Conservation (phyloP, 2,329 filamentous ascomycete species). For the Talaromyces sp. region DNA sequence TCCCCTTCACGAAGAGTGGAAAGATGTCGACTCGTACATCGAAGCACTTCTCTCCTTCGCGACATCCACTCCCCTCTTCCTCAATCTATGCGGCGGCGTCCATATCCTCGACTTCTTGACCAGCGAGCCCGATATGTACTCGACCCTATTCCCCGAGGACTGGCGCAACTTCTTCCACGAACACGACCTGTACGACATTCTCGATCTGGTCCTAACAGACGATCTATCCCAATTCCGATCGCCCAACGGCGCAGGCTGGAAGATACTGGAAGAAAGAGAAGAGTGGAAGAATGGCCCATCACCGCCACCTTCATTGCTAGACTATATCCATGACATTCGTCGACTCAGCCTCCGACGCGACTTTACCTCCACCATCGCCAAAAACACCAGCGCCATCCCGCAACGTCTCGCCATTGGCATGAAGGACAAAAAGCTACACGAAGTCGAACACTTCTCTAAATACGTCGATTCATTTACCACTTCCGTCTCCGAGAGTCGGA, state of each 20-base stretch:
- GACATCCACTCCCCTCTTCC: constrained; percentile 70
- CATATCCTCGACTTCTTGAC: constrained; percentile 97
- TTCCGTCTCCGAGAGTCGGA: constrained; percentile 50
- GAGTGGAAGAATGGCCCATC: constrained; percentile 44
- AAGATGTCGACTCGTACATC: constrained; percentile 71
- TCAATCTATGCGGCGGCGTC: constrained; percentile 91
- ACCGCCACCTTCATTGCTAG: constrained; percentile 58
- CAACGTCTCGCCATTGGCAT: constrained; percentile 79
- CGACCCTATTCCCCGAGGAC: constrained; percentile 68
- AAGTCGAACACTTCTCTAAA: constrained; percentile 84
- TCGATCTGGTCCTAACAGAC: constrained; percentile 78
- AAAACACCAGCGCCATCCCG: constrained; percentile 54
- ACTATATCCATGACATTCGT: constrained; percentile 71
- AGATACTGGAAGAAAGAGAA: constrained; percentile 3
- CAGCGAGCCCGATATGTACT: constrained; percentile 76
- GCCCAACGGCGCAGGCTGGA: background rate
- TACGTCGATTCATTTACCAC: constrained; percentile 70
- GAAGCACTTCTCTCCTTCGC: constrained; percentile 73
- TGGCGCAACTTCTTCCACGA: constrained; percentile 77
- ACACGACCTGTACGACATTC: constrained; percentile 68
- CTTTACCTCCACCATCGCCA: constrained; percentile 45
- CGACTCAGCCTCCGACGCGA: constrained; percentile 64
- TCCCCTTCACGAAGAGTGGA: constrained; percentile 69
- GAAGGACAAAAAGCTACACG: constrained; percentile 93
- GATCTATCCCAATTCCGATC: constrained; percentile 52